Conservation (phyloP, 345 rosid species). For the Hibiscus mutabilis region DNA sequence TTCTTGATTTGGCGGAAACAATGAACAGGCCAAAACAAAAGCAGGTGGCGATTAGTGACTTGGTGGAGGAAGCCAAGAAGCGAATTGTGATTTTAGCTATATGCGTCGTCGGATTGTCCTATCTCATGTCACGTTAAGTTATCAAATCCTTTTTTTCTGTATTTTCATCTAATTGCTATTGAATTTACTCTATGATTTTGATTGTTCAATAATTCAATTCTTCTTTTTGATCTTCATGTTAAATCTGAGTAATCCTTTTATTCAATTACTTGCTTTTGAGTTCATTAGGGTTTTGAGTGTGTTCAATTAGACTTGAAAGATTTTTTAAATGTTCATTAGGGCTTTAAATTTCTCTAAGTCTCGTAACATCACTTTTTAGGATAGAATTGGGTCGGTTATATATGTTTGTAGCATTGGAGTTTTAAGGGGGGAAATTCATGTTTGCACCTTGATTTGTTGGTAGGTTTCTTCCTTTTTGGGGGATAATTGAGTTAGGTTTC, state of each 20-base stretch:
- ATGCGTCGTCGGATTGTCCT: slow-evolving; percentile 88
- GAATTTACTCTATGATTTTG: not conserved
- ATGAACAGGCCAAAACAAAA: slow-evolving; percentile 62
- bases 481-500: not conserved
- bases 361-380: not conserved
- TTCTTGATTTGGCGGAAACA: not conserved
- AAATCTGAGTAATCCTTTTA: not conserved
- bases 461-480: too few species aligned
- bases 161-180: not conserved
- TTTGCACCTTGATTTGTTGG: not conserved
- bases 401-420: not conserved
- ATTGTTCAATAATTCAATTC: too few species aligned
- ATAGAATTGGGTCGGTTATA: not conserved
- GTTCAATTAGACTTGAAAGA: not conserved
- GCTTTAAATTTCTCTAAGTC: too few species aligned
- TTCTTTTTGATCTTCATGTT: slow-evolving; percentile 6
- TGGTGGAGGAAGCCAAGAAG: slow-evolving; percentile 96
- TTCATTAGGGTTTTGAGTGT: slow-evolving; percentile 1
- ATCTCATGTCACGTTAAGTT: slow-evolving; percentile 81
- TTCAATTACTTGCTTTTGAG: not conserved
- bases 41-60: slow-evolving; percentile 60
- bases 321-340: not conserved
- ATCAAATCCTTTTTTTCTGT: not conserved
- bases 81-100: slow-evolving; percentile 73
- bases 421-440: not conserved